These are phyloP conservation scores for Fraxinus sp. DNA, from an alignment of 305 asterid species.

Conservation along the genomic window DNA sequence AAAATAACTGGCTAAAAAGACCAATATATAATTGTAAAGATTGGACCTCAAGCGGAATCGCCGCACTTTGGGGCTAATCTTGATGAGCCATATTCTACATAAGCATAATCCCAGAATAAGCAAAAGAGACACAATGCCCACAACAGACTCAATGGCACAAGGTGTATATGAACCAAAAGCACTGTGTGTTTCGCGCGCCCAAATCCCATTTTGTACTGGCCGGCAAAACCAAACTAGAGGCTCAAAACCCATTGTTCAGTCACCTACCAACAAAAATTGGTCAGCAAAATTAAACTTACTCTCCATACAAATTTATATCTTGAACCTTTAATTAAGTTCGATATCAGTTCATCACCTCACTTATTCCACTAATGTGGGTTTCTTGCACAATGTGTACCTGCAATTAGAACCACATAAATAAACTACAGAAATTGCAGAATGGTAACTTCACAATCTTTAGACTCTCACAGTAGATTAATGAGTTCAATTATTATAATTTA, in stretches of 20 bases:
- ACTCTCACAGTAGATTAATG: background rate
- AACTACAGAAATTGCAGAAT: conserved; percentile 12
- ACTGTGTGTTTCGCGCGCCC: conserved; percentile 67
- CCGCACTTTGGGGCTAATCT: conserved; percentile 41
- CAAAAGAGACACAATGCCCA: conserved; percentile 60
- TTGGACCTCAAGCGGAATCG: conserved; percentile 66
- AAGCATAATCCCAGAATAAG: conserved; percentile 62
- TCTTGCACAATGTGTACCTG: conserved; percentile 17
- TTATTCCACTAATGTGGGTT: background rate
- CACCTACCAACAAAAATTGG: conserved; percentile 13
- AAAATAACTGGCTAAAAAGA: conserved; percentile 57
- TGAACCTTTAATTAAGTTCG: conserved; percentile 2
- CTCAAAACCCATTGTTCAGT: conserved; percentile 53
- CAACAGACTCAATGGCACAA: conserved; percentile 74
- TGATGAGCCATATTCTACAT: conserved; percentile 60
- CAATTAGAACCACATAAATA: background rate
- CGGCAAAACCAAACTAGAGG: conserved; percentile 79
- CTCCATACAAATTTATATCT: conserved; percentile 19
- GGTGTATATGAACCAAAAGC: conserved; percentile 87
- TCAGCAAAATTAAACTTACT: background rate
- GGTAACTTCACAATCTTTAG: background rate
- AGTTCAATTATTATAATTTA: background rate
- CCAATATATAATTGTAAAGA: conserved; percentile 57
- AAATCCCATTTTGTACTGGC: conserved; percentile 68
- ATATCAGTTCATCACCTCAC: background rate